These are phyloP conservation scores for Globisporangium nodosum DNA, from an alignment of 352 stramenopile species.

Conservation along the genomic window DNA sequence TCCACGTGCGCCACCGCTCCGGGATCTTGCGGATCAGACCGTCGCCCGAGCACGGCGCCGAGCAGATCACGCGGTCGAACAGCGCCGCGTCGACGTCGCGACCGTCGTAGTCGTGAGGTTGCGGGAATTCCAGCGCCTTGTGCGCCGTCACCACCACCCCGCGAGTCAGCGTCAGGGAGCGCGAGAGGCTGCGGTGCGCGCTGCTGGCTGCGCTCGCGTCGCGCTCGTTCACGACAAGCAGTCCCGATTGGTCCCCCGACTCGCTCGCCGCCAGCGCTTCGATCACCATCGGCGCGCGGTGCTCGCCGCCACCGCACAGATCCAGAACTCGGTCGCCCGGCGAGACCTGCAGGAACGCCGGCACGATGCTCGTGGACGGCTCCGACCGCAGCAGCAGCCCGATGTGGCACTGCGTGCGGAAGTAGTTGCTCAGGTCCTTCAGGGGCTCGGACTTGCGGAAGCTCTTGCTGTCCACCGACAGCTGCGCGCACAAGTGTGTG, in stretches of 20 bases:
- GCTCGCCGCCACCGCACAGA: conserved; percentile 62
- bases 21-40: conserved; percentile 73
- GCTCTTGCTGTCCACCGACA: conserved; percentile 66
- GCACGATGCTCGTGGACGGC: conserved; percentile 93
- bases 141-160: conserved; percentile 61
- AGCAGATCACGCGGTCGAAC: conserved; percentile 79
- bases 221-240: conserved; percentile 72
- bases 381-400: conserved; percentile 94
- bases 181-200: conserved; percentile 45
- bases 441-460: conserved; percentile 87
- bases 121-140: conserved; percentile 70
- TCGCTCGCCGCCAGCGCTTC: conserved; percentile 21
- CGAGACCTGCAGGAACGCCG: conserved; percentile 89
- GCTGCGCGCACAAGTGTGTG: conserved; percentile 2
- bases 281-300: conserved; percentile 53
- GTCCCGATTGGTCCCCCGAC: conserved; percentile 4
- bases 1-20: conserved; percentile 79
- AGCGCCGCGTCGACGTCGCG: conserved; percentile 17
- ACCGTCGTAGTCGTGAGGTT: conserved; percentile 13
- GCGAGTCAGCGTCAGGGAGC: conserved; percentile 43
- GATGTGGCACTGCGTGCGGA: conserved; percentile 85
- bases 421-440: conserved; percentile 89
- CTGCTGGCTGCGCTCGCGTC: conserved; percentile 46
- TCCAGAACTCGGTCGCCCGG: conserved; percentile 74
- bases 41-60: conserved; percentile 74